Evolutionary conservation across 2,329 filamentous ascomycete species (phyloP).

Genomic region (Aspergillus fijiensis): DNA sequence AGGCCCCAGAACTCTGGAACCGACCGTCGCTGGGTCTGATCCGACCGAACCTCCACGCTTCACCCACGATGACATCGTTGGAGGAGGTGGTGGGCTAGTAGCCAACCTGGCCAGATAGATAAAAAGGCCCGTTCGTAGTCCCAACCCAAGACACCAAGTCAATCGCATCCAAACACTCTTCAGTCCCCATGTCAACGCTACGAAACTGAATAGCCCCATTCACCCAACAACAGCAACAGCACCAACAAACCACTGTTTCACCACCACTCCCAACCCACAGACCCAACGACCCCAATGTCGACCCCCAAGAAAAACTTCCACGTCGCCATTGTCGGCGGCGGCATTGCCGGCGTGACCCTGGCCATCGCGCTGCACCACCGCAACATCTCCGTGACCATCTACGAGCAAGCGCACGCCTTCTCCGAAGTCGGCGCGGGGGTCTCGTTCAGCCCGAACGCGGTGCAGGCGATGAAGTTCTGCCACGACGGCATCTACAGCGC

Average conservation of each 20-base stretch:
- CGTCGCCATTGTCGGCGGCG: constrained; percentile 38
- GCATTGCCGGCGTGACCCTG: constrained; percentile 38
- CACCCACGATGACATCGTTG: constrained; percentile 2
- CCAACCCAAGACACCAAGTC: too few species aligned
- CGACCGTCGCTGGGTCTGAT: constrained; percentile 10
- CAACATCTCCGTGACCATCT: constrained; percentile 33
- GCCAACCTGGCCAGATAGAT: neutral
- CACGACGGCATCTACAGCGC: constrained; percentile 32
- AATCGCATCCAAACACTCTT: too few species aligned
- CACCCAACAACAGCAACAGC: too few species aligned
- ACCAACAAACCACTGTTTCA: too few species aligned
- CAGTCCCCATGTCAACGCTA: too few species aligned
- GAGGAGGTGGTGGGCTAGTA: neutral
- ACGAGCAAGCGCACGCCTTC: constrained; percentile 40
- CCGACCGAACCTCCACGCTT: constrained; percentile 10
- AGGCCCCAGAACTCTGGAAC: constrained; percentile 10
- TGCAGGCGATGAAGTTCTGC: constrained; percentile 24
- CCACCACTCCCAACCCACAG: neutral
- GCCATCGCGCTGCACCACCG: constrained; percentile 37
- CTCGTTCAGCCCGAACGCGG: constrained; percentile 40
- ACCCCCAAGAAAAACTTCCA: constrained; percentile 17
- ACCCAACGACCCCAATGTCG: constrained; percentile 9
- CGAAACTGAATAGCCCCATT: too few species aligned
- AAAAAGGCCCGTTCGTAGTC: neutral
- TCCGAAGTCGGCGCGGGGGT: constrained; percentile 41